Conservation (phyloP, 257 asterid species). For the Solanum paucissectum region DNA sequence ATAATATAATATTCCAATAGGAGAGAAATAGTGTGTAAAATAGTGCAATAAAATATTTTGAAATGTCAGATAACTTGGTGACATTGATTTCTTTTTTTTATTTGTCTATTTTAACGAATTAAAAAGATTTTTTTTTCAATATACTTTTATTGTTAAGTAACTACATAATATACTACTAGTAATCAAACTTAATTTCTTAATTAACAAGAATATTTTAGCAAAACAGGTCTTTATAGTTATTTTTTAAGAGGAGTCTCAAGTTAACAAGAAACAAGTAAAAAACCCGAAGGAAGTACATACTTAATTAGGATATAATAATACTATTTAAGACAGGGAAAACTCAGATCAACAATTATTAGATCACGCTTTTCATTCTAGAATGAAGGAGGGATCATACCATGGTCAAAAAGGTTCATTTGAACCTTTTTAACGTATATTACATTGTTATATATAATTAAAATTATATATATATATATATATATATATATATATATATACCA, state of each 20-base stretch:
- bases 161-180: not conserved
- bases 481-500: no score
- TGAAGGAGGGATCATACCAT: not conserved
- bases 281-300: rapidly evolving
- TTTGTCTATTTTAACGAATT: not conserved
- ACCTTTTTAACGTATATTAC: no score
- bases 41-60: not conserved
- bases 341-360: not conserved
- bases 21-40: not conserved
- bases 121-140: not conserved
- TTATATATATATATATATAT: no score
- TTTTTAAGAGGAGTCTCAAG: rapidly evolving
- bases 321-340: not conserved
- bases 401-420: no score
- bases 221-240: rapidly evolving
- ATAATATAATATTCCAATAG: no score
- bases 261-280: not conserved
- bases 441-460: no score
- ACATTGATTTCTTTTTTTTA: not conserved
- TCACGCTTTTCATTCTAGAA: not conserved
- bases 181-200: not conserved
- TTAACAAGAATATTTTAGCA: not conserved
- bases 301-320: not conserved
- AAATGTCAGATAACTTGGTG: not conserved
- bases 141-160: not conserved